Conservation (phyloP, 2,329 filamentous ascomycete genomes). For the Colletotrichum navitas region DNA sequence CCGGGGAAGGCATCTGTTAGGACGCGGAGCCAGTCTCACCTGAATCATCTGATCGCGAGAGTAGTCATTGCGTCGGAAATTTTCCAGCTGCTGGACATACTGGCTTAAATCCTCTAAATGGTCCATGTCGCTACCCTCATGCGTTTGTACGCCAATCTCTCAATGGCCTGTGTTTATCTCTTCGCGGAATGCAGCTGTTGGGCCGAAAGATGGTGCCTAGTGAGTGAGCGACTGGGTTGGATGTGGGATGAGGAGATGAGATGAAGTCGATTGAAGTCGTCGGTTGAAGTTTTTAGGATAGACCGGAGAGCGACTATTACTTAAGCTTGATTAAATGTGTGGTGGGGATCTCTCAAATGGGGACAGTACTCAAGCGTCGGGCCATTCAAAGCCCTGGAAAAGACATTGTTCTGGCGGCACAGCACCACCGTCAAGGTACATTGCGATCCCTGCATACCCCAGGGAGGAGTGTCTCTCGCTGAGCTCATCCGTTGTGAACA, state of each 20-base stretch:
- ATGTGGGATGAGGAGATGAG: background rate
- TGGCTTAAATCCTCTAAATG: conserved; percentile 13
- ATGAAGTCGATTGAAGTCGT: background rate
- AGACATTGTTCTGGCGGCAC: conserved; percentile 17
- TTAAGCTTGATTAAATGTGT: conserved; percentile 1
- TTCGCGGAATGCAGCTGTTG: background rate
- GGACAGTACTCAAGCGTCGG: background rate
- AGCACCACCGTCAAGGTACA: no score
- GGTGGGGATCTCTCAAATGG: conserved; percentile 2
- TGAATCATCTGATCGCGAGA: conserved; percentile 40
- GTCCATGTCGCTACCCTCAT: conserved; percentile 19
- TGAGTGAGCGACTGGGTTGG: background rate
- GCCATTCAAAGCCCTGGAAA: conserved; percentile 20
- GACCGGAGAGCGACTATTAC: background rate
- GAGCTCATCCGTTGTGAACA: background rate
- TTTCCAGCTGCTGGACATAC: conserved; percentile 33
- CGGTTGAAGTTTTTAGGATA: conserved; percentile 2
- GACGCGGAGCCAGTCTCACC: background rate
- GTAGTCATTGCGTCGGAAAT: conserved; percentile 33
- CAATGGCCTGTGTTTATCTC: background rate
- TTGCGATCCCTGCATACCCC: background rate
- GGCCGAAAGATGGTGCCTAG: background rate
- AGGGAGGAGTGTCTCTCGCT: background rate
- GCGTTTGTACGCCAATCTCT: background rate
- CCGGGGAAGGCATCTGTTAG: background rate